Conservation (phyloP, 2,329 filamentous ascomycete species). For the Stachybotrys elegans region DNA sequence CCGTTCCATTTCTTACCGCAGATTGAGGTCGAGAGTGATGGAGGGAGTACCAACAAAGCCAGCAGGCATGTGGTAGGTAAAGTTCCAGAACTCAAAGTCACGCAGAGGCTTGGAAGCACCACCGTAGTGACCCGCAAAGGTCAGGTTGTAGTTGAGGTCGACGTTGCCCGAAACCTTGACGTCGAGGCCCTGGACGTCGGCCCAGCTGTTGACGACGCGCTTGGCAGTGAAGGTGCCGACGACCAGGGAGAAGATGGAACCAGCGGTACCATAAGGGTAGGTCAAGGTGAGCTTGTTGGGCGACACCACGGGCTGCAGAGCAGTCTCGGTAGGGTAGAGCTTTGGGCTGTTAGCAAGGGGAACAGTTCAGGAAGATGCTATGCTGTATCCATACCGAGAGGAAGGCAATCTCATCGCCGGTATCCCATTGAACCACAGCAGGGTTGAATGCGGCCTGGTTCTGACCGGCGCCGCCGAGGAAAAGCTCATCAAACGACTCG, state of each 20-base stretch:
- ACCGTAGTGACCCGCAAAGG: constrained; percentile 36
- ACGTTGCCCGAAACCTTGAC: constrained; percentile 41
- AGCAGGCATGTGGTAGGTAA: constrained; percentile 34
- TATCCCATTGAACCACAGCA: constrained; percentile 54
- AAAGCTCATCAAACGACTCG: constrained; percentile 51
- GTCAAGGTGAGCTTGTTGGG: constrained; percentile 40
- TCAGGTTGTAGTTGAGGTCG: constrained; percentile 30
- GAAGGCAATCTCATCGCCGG: constrained; percentile 27
- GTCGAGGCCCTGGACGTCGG: constrained; percentile 41
- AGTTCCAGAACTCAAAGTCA: constrained; percentile 43
- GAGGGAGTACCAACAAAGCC: constrained; percentile 9
- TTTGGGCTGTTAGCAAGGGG: constrained; percentile 9
- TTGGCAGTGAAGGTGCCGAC: constrained; percentile 41
- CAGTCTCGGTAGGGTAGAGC: constrained; percentile 33
- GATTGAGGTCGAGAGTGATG: constrained; percentile 4
- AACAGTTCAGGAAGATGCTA: not conserved
- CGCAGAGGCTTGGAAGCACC: constrained; percentile 22
- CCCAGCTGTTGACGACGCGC: constrained; percentile 38
- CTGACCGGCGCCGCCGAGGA: constrained; percentile 48
- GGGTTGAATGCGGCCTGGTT: constrained; percentile 52
- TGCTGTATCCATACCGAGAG: constrained; percentile 20
- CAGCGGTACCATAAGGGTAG: constrained; percentile 47
- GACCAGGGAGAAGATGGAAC: constrained; percentile 45
- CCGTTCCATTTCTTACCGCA: not conserved
- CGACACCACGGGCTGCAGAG: constrained; percentile 32